Base-by-base conservation (phyloP, 2,329 filamentous ascomycete species). In the Xylariaceae sp. region DNA sequence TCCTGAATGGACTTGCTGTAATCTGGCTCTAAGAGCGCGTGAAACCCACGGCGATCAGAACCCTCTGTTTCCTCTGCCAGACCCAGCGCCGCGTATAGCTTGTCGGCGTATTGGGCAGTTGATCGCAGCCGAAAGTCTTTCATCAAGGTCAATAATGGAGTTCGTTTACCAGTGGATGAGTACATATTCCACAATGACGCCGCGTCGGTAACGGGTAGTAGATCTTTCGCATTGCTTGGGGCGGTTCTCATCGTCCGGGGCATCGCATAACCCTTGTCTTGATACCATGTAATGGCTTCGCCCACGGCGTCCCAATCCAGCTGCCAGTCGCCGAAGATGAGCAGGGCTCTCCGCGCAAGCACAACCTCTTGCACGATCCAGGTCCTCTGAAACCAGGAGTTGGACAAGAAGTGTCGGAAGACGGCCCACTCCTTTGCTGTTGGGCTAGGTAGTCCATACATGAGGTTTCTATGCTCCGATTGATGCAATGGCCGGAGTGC, bases 311-410 rank as follows among this genome's bases (percentile, higher is more conserved):
- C 28, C 61, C 54, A 63, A 14, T 61, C 44, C 19, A 63, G 33
- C 2, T 63, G 49, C 61, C 61, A 63, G 33, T 63, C 53, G 5
- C 61, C 61, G 11, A 53, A 19, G 16, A 63, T 58, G 40, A 43
- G 47, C 23, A 61, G 41, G 6, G 58, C 58, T n/a, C 53, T 45
- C 17, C 39, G 46, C 9, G 61, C 58, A 1, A 58, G 52, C 19
- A 63, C 61, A 4, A 56, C 54, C 31, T 63, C 61, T 23, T 63
- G 61, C 8, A 63, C 58, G n/a, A 63, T 17, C 61, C 61, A 63
- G 26, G 61, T 61, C n/a, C 55, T 54, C 19, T 37, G 54, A 29
- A 63, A 63, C 61, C 61, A 63, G 7, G 45, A 39, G 17, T 63
- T 63, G 14, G 44, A 28, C 19, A 63, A 58, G 28, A 63, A 61